phyloP scores from a whole-genome alignment of 768 basidiomycete species.

The Roridomyces roridus region DNA sequence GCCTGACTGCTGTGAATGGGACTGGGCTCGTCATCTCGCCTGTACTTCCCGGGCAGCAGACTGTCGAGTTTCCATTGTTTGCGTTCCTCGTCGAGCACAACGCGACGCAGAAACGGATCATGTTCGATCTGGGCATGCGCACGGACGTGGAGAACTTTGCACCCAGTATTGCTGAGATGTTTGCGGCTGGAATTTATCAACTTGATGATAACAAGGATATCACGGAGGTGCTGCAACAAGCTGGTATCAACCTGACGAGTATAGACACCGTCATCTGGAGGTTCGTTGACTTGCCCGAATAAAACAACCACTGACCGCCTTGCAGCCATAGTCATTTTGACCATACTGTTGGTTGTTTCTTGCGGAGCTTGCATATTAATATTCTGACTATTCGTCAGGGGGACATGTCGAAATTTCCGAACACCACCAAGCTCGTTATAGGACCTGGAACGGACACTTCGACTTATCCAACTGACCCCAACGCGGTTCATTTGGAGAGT shows the following conservation, averaged over 20 bases:
- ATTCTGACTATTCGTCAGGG: constrained; percentile 6
- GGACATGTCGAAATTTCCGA: constrained; percentile 19
- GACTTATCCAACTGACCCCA: constrained; percentile 5
- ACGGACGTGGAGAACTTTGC: constrained; percentile 1
- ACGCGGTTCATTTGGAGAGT: constrained; percentile 5
- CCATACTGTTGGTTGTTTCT: not conserved
- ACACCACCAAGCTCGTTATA: constrained; percentile 7
- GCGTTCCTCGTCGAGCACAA: constrained; percentile 15
- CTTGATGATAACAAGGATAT: constrained; percentile 9
- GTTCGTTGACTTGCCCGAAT: not conserved
- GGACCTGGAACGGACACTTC: not conserved
- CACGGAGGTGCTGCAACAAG: not conserved
- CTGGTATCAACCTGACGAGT: constrained; percentile 5
- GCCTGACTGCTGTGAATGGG: not conserved
- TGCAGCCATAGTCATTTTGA: constrained; percentile 14
- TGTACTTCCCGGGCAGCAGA: constrained; percentile 6
- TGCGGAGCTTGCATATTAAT: not conserved
- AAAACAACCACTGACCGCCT: not conserved
- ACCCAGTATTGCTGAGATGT: not conserved
- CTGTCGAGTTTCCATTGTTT: not conserved
- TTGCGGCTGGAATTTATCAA: not conserved
- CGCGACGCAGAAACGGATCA: not conserved
- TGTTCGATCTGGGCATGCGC: constrained; percentile 17
- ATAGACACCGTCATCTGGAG: constrained; percentile 16
- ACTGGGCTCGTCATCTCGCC: not conserved